A percentile compares a stretch with the other conserved stretches of the same genome.
Conservation (phyloP, 352 stramenopile genomes). For the Pythium biforme region DNA sequence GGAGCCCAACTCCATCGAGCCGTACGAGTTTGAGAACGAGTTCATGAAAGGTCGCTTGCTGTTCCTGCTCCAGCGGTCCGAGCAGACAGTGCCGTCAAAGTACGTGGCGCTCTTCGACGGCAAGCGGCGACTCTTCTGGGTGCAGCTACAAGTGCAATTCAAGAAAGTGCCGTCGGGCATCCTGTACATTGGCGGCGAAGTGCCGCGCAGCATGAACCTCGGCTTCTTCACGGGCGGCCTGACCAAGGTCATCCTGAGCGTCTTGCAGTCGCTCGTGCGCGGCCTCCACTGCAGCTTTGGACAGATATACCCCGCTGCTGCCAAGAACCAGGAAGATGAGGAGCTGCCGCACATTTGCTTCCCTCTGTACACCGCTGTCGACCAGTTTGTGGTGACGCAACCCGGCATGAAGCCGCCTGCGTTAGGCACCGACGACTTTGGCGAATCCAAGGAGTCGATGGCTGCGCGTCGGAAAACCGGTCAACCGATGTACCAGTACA, state of each 20-base stretch:
- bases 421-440: constrained; percentile 53
- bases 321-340: constrained; percentile 32
- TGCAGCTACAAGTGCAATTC: constrained; percentile 68
- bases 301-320: constrained; percentile 24
- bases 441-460: constrained; percentile 41
- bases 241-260: constrained; percentile 50
- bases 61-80: constrained; percentile 51
- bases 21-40: constrained; percentile 78
- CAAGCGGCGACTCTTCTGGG: constrained; percentile 57
- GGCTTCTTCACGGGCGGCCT: constrained; percentile 54
- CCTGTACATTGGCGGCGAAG: constrained; percentile 67
- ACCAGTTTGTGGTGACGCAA: constrained; percentile 61
- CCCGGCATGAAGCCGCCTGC: constrained; percentile 30
- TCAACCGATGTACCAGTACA: constrained; percentile 46
- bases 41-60: constrained; percentile 69
- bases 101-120: constrained; percentile 41
- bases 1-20: constrained; percentile 33
- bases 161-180: constrained; percentile 52
- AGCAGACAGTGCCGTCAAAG: constrained; percentile 26
- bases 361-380: constrained; percentile 57
- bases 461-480: constrained; percentile 34
- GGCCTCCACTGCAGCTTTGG: constrained; percentile 63
- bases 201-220: constrained; percentile 48
- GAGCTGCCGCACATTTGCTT: constrained; percentile 70
- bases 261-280: constrained; percentile 52